These are phyloP conservation scores for Acidomyces sp. DNA, from an alignment of 495 filamentous ascomycete genomes.

Conservation along the genomic window DNA sequence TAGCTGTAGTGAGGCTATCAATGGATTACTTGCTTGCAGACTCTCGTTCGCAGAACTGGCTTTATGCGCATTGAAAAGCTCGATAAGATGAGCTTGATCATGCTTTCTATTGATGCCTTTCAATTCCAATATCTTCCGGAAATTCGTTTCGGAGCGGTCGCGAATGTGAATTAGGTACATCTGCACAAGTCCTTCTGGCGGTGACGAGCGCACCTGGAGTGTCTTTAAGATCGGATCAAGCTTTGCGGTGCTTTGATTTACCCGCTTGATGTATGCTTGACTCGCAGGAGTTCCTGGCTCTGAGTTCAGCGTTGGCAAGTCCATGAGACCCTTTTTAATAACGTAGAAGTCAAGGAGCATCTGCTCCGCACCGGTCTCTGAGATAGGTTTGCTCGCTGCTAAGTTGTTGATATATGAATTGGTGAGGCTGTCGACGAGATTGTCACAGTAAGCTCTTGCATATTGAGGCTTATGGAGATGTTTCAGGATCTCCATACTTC, in stretches of 20 bases:
- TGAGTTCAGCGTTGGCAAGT: constrained; percentile 47
- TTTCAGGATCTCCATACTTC: constrained; percentile 57
- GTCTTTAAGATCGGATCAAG: constrained; percentile 92
- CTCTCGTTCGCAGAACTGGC: constrained; percentile 43
- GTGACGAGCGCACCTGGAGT: constrained; percentile 81
- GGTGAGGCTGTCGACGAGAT: constrained; percentile 73
- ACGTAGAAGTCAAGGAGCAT: constrained; percentile 94
- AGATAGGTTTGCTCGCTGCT: constrained; percentile 77
- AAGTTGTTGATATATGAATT: constrained; percentile 69
- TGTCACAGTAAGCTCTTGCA: constrained; percentile 85
- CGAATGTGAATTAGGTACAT: constrained; percentile 55
- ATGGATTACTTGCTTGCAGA: constrained; percentile 44
- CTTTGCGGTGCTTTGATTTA: constrained; percentile 69
- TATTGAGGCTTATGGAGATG: constrained; percentile 87
- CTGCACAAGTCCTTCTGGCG: constrained; percentile 87
- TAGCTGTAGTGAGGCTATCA: constrained; percentile 49
- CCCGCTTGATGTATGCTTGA: constrained; percentile 69
- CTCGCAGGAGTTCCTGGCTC: constrained; percentile 26
- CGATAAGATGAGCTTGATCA: constrained; percentile 71
- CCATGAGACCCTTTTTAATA: constrained; percentile 68
- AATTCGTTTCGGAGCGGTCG: constrained; percentile 54
- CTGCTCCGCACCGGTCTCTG: constrained; percentile 92
- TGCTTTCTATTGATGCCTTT: constrained; percentile 36
- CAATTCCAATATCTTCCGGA: constrained; percentile 82
- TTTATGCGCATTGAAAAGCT: constrained; percentile 78